Evolutionary conservation across 2,329 filamentous ascomycete species (phyloP).

Genomic region (Pestalotiopsis sp.): DNA sequence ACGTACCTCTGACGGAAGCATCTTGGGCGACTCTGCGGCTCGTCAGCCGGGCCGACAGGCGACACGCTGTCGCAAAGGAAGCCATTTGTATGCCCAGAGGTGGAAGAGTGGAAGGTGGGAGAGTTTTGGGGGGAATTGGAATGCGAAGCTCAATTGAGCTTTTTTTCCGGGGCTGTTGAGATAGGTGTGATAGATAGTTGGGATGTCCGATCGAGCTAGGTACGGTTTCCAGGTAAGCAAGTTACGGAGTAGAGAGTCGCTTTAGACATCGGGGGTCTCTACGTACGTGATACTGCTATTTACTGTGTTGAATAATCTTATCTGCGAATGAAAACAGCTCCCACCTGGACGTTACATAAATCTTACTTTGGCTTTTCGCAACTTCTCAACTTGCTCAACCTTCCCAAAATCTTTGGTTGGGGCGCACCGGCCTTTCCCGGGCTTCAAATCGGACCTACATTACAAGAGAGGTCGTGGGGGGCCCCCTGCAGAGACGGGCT

Average conservation of each 20-base stretch:
- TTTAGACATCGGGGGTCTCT: background rate
- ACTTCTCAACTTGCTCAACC: background rate
- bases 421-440: slow-evolving; percentile 11
- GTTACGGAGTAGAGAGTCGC: background rate
- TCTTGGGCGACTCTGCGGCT: slow-evolving; percentile 55
- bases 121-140: slow-evolving; percentile 26
- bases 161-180: slow-evolving; percentile 18
- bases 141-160: slow-evolving; percentile 31
- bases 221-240: background rate
- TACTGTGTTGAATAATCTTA: background rate
- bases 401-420: slow-evolving; percentile 13
- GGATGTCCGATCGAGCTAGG: background rate
- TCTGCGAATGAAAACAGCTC: background rate
- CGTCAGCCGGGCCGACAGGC: slow-evolving; percentile 63
- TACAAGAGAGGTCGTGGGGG: background rate
- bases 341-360: background rate
- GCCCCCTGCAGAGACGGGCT: background rate
- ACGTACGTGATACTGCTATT: background rate
- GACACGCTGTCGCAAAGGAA: slow-evolving; percentile 66
- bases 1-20: slow-evolving; percentile 59
- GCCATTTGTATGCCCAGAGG: slow-evolving; percentile 54
- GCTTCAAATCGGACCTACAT: slow-evolving; percentile 8
- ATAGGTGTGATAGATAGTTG: background rate
- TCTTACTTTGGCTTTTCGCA: background rate
- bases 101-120: slow-evolving; percentile 4